Evolutionary conservation across 139 green algal genomes (phyloP).

Genomic region (Coelastrella sp.): DNA sequence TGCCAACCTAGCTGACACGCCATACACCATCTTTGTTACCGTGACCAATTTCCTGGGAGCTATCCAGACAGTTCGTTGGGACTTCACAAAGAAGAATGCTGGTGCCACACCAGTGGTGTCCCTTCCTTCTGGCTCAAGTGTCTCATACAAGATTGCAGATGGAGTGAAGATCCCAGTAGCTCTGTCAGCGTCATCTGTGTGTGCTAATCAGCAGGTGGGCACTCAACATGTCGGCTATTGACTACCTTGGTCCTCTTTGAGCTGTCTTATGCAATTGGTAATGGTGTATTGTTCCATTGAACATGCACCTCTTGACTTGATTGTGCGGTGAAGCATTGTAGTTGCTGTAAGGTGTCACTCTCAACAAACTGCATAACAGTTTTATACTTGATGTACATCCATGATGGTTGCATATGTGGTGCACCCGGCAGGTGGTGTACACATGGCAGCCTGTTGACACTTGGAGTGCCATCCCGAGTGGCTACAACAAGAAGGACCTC

Average conservation of each 20-base stretch:
- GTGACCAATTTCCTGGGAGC: conserved; percentile 12
- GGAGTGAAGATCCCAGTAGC: background rate
- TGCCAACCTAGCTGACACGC: background rate
- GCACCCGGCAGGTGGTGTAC: conserved; percentile 17
- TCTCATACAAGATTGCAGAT: background rate
- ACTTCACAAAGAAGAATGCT: background rate
- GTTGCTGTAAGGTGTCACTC: background rate
- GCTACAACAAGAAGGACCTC: conserved; percentile 35
- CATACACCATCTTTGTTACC: background rate
- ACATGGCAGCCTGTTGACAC: background rate
- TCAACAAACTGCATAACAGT: background rate
- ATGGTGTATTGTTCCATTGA: background rate
- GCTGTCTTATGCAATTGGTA: background rate
- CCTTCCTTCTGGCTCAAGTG: background rate
- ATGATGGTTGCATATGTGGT: no score
- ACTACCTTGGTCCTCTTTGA: background rate
- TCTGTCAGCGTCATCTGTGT: conserved; percentile 5
- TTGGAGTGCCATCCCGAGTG: background rate
- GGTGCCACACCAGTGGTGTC: background rate
- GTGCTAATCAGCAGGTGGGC: background rate
- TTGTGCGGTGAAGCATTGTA: no score
- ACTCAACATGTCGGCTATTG: background rate
- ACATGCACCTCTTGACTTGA: no score
- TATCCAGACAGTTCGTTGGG: background rate
- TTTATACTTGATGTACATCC: background rate